Conservation (phyloP, 2,329 filamentous ascomycete species). For the Dichotomopilus funicola region DNA sequence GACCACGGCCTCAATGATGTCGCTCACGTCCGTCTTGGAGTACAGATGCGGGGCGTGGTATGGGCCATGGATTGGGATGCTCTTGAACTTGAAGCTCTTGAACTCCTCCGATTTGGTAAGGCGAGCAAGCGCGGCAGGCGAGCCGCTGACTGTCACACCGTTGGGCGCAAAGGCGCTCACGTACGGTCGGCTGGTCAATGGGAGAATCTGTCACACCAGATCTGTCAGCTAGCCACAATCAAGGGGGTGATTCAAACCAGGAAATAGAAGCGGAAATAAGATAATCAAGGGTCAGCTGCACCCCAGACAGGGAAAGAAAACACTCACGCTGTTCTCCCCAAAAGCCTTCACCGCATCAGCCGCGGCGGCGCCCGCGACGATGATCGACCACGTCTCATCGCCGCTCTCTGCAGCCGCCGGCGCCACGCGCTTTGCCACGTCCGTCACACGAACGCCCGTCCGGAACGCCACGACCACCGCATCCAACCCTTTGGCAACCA, state of each 20-base stretch:
- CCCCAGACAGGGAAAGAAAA: neutral
- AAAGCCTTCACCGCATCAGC: neutral
- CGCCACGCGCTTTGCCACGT: neutral
- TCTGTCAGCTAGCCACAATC: neutral
- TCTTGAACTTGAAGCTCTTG: neutral
- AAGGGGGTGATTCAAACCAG: neutral
- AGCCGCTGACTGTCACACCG: neutral
- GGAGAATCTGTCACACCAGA: neutral
- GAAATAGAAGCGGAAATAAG: neutral
- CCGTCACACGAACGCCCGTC: neutral
- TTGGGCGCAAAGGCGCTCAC: neutral
- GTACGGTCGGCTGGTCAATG: neutral
- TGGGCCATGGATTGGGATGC: neutral
- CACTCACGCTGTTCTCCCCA: neutral
- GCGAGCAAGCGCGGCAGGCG: neutral
- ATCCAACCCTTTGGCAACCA: conserved; percentile 1
- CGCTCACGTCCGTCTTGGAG: neutral
- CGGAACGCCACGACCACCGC: conserved; percentile 7
- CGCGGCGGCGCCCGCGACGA: neutral
- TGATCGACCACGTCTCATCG: neutral
- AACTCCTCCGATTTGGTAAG: neutral
- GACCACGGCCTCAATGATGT: neutral
- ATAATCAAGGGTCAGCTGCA: neutral
- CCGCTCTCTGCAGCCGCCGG: neutral
- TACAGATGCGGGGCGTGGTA: neutral